Base-by-base conservation (phyloP, 208 protist species). In the Leishmania tarentolae region DNA sequence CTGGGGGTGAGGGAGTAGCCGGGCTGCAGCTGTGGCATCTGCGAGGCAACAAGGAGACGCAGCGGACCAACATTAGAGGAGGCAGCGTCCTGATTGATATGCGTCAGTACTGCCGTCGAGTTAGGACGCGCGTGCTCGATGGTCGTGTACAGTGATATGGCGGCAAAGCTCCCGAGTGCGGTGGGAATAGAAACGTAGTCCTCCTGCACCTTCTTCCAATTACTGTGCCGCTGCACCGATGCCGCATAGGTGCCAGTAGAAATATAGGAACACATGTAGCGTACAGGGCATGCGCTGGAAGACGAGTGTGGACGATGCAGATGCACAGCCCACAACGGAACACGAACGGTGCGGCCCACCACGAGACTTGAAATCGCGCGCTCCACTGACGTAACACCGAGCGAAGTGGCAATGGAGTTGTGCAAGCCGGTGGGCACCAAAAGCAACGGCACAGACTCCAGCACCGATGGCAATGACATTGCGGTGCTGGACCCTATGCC, bases 371-470 rank as follows among this genome's bases (percentile, higher is more conserved):
- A 93, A 21, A 95, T 89, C 2, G 92, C 80, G 17, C 92, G 90
- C 81, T 94, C 87, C 7, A 90, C 91, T 5, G 88, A 90, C 47
- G 76, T 74, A 13, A 97, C 75, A 61, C 92, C 92, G 63, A 95
- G 90, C 15, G 91, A 95, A 59, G 81, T 76, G 44, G 94, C 90
- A 37, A 97, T 89, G 52, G 90, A 94, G 87, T 97, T 97, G 81
- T 94, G 89, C 57, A 93, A 65, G 19, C 94, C 94, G 35, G 89
- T 87, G 1, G 94, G 94, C 63, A 97, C 86, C 8, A 93, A 63
- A 13, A 95, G 74, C n/a, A 97, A 78, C 42, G 94, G 92, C 57
- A 76, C 79, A 13, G 53, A 13, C 59, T 82, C 35, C 68, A 83
- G 68, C 31, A 83, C 24, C 52, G 81, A 72, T 37, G 46, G 82